phyloP scores from a whole-genome alignment of 257 asterid genomes.

The Solanum habrochaites region DNA sequence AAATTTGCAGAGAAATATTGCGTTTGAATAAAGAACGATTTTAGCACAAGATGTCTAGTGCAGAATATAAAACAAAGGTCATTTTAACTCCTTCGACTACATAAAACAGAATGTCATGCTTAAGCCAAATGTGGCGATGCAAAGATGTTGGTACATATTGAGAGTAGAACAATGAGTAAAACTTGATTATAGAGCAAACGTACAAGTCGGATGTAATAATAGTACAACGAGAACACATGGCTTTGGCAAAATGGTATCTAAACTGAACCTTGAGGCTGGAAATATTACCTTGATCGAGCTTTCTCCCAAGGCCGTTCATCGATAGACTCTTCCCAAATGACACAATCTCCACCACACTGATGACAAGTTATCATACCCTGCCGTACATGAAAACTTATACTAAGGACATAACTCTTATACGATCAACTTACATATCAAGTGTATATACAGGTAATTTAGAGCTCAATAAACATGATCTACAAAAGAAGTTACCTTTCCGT shows the following conservation, averaged over 20 bases:
- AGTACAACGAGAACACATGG: not conserved
- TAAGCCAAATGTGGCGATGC: not conserved
- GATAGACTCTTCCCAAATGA: conserved; percentile 91
- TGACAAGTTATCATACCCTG: conserved; percentile 71
- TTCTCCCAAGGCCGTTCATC: conserved; percentile 96
- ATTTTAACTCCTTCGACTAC: not conserved
- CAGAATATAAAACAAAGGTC: not conserved
- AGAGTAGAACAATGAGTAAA: not conserved
- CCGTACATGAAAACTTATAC: not conserved
- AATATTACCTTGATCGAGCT: conserved; percentile 62
- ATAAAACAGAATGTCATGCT: not conserved
- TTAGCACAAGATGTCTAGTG: not conserved
- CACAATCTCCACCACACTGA: conserved; percentile 88
- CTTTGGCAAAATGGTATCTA: not conserved
- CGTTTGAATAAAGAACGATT: not conserved
- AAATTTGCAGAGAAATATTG: not conserved
- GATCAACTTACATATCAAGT: not conserved
- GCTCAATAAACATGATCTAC: not conserved
- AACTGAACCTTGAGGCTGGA: not conserved
- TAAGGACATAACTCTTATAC: not conserved
- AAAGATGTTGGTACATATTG: not conserved
- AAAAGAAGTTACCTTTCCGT: conserved; percentile 49
- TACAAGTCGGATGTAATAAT: not conserved
- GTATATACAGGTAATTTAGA: not conserved
- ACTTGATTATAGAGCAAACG: not conserved